phyloP scores from a whole-genome alignment of 225 moss, liverwort and hornwort species.

The Straminergon stramineum region DNA sequence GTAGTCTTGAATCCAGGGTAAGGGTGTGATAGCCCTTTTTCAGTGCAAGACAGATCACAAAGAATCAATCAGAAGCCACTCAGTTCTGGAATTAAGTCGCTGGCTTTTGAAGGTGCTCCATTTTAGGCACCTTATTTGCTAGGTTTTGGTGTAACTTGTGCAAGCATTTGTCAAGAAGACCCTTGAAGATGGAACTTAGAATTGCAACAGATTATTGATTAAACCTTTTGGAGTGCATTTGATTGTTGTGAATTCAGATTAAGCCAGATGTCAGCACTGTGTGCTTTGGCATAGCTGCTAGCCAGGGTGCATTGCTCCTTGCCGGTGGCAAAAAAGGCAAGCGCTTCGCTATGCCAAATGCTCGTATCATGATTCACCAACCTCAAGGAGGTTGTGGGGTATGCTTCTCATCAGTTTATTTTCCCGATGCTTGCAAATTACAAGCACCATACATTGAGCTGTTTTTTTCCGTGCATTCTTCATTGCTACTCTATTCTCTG shows the following conservation, averaged over 20 bases:
- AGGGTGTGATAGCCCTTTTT: neutral
- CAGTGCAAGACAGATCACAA: neutral
- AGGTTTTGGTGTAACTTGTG: neutral
- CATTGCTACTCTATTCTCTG: neutral
- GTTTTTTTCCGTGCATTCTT: neutral
- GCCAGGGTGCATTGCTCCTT: conserved; percentile 82
- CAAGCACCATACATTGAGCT: neutral
- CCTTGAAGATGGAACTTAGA: neutral
- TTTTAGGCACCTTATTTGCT: neutral
- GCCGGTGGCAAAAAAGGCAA: conserved; percentile 83
- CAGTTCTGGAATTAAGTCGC: neutral
- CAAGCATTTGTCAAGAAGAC: neutral
- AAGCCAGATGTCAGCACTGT: conserved; percentile 85
- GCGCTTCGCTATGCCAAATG: conserved; percentile 92
- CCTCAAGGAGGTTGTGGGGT: conserved; percentile 93
- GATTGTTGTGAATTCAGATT: conserved; percentile 33
- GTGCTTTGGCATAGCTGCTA: conserved; percentile 92
- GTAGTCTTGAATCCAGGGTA: neutral
- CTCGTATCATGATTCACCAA: conserved; percentile 94
- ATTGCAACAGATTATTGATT: neutral
- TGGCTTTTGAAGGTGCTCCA: neutral
- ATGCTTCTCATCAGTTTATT: neutral
- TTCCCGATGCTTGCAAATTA: neutral
- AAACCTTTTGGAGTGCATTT: neutral
- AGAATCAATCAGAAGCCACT: neutral